Base-by-base conservation (phyloP, 305 asterid genomes). In the Ilex paraguariensis region DNA sequence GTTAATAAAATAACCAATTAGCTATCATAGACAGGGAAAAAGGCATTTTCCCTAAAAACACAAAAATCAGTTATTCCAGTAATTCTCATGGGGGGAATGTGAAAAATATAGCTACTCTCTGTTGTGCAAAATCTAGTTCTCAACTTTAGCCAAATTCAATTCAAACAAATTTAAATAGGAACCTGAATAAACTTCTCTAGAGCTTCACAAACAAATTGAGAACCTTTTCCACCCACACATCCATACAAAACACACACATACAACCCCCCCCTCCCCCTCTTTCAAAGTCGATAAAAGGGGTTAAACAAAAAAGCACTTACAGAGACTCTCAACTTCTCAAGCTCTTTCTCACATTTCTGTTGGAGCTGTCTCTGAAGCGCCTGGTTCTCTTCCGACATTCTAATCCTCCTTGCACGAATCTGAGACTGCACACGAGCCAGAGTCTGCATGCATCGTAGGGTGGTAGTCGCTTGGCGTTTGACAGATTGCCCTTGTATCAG, bases 361-460 rank as follows among this genome's bases (percentile, higher is more conserved):
- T 75, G 85, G 50, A 89, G 74, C 67, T 87, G 98, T 64, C 85
- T 72, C 72, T 83, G 95, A 57, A 87, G 70, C 58, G 87, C 79
- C 62, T 79, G 71, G 45, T 83, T 86, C 63, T 79, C 90, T 75
- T 87, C 94, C 0, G 87, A 73, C 85, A 76, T 76, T 73, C 82
- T 79, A 55, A 65, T 66, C 77, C 99, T 77, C 61, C 95, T 80
- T 0, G 73, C 81, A 53, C 85, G 91, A 72, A 90, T 67, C 76
- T 90, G 92, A 14, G 81, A 73, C 52, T 90, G 99, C 67, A 93
- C 85, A 54, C 75, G 96, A 62, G 82, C 75, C 78, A 87, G 65
- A 4, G 84, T 80, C 76, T 93, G 97, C 92, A 87, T 79, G 67
- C 84, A 77, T 66, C 66, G 76, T 62, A 86, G 76, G 56, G 95